These are phyloP conservation scores for Phanerochaete carnosa DNA, from an alignment of 768 basidiomycete species.

Conservation along the genomic window DNA sequence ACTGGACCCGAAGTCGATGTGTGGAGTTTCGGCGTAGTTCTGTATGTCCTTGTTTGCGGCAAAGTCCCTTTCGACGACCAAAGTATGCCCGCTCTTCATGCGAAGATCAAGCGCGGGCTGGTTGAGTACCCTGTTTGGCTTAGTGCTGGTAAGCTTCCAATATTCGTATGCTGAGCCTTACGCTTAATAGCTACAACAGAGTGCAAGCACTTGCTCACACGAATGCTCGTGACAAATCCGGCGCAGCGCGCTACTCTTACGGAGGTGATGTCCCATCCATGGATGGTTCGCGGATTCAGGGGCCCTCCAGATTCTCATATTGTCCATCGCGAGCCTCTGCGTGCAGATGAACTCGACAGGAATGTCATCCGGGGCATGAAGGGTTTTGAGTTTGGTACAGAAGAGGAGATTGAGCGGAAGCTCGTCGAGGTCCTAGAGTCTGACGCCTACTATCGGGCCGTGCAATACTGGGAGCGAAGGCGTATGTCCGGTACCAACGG, in stretches of 20 bases:
- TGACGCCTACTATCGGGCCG: slow-evolving; percentile 70
- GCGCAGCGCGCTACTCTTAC: slow-evolving; percentile 71
- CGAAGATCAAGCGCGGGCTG: slow-evolving; percentile 96
- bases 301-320: slow-evolving; percentile 83
- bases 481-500: slow-evolving; percentile 30
- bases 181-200: slow-evolving; percentile 38
- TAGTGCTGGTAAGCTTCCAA: slow-evolving; percentile 63
- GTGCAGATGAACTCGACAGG: slow-evolving; percentile 83
- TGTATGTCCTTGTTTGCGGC: slow-evolving; percentile 96
- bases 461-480: slow-evolving; percentile 78
- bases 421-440: slow-evolving; percentile 72
- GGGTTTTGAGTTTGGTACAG: slow-evolving; percentile 93
- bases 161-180: background rate
- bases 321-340: slow-evolving; percentile 84
- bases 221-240: slow-evolving; percentile 98
- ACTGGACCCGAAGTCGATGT: slow-evolving; percentile 98
- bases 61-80: slow-evolving; percentile 99
- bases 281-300: slow-evolving; percentile 89
- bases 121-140: slow-evolving; percentile 99
- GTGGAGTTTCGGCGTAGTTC: slow-evolving; percentile 98
- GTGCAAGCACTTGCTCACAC: slow-evolving; percentile 88
- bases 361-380: slow-evolving; percentile 88
- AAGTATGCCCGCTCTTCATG: slow-evolving; percentile 98
- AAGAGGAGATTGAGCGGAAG: slow-evolving; percentile 78
- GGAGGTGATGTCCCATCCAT: slow-evolving; percentile 85